A percentile compares a stretch with the other conserved stretches of the same genome.
phyloP scores from a whole-genome alignment of 2,329 filamentous ascomycete species.

The Penicillium hesseltinei region DNA sequence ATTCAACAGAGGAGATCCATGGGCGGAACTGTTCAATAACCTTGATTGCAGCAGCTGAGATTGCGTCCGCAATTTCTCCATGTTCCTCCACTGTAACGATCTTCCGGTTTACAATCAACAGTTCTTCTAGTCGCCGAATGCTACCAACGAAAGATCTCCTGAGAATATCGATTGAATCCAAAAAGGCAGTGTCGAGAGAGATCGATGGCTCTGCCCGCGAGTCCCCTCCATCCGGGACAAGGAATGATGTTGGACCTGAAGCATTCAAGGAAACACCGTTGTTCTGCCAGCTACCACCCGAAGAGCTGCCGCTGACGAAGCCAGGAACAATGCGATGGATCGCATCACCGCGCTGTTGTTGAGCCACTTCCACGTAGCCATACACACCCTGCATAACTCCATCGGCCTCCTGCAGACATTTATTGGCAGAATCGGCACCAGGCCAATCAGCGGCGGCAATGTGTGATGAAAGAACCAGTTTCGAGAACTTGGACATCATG shows the following conservation, averaged over 20 bases:
- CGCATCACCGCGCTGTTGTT: slow-evolving; percentile 87
- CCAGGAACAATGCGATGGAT: slow-evolving; percentile 91
- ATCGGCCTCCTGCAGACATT: slow-evolving; percentile 96
- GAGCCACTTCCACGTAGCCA: slow-evolving; percentile 92
- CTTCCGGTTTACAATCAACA: slow-evolving; percentile 73
- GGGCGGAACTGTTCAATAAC: slow-evolving; percentile 86
- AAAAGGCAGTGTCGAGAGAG: slow-evolving; percentile 69
- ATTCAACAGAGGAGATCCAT: slow-evolving; percentile 87
- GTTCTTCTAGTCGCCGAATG: slow-evolving; percentile 83
- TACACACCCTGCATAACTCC: slow-evolving; percentile 91
- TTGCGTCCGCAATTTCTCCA: slow-evolving; percentile 73
- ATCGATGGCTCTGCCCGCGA: slow-evolving; percentile 67
- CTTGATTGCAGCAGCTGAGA: slow-evolving; percentile 74
- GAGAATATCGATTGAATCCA: slow-evolving; percentile 81
- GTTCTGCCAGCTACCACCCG: slow-evolving; percentile 82
- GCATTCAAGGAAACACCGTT: slow-evolving; percentile 64
- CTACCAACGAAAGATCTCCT: slow-evolving; percentile 81
- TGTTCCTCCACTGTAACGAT: slow-evolving; percentile 77
- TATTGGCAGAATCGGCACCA: slow-evolving; percentile 87
- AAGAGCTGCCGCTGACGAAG: slow-evolving; percentile 81
- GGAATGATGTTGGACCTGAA: slow-evolving; percentile 65
- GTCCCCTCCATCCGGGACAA: slow-evolving; percentile 84
- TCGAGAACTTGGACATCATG: slow-evolving; percentile 99
- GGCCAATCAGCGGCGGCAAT: slow-evolving; percentile 97
- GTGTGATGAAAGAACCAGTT: slow-evolving; percentile 94